Percentiles rank a stretch among this genome's conserved stretches.
These are phyloP conservation scores for Tolypocladium endophyticum DNA, from an alignment of 2,329 filamentous ascomycete genomes.

Conservation along the genomic window DNA sequence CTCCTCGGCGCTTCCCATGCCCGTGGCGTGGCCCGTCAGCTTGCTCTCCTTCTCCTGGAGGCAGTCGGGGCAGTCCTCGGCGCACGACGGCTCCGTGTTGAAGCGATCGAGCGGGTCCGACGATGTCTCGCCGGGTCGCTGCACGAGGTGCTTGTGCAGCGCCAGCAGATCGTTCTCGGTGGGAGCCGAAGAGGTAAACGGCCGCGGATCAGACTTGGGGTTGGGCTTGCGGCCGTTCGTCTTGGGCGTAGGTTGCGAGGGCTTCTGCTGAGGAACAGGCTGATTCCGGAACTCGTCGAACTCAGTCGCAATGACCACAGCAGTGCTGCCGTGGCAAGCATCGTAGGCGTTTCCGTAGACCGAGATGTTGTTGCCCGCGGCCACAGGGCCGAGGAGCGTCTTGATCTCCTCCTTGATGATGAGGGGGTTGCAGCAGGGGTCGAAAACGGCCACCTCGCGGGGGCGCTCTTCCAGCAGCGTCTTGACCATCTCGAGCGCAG, in stretches of 20 bases:
- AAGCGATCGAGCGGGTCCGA: conserved; percentile 36
- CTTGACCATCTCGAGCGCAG: conserved; percentile 57
- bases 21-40: conserved; percentile 26
- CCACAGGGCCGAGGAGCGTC: conserved; percentile 25
- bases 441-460: conserved; percentile 55
- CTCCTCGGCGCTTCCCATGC: conserved; percentile 32
- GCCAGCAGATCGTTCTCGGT: conserved; percentile 35
- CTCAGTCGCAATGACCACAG: conserved; percentile 44
- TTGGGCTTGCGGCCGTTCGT: conserved; percentile 25
- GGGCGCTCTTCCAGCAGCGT: conserved; percentile 54
- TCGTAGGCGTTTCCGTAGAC: conserved; percentile 38
- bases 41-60: conserved; percentile 27
- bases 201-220: conserved; percentile 34
- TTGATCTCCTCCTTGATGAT: conserved; percentile 41
- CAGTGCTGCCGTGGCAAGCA: conserved; percentile 37
- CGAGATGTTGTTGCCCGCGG: conserved; percentile 31
- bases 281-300: conserved; percentile 44
- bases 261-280: conserved; percentile 19
- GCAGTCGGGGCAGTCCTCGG: conserved; percentile 39
- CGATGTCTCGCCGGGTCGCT: conserved; percentile 14
- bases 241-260: conserved; percentile 17
- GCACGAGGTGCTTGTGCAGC: conserved; percentile 36
- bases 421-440: conserved; percentile 48
- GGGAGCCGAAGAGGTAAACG: conserved; percentile 25
- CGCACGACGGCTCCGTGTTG: conserved; percentile 33